Percentiles rank a stretch among this genome's conserved stretches.
Conservation (phyloP, 2,329 filamentous ascomycete genomes). For the Talaromyces pinophilus region DNA sequence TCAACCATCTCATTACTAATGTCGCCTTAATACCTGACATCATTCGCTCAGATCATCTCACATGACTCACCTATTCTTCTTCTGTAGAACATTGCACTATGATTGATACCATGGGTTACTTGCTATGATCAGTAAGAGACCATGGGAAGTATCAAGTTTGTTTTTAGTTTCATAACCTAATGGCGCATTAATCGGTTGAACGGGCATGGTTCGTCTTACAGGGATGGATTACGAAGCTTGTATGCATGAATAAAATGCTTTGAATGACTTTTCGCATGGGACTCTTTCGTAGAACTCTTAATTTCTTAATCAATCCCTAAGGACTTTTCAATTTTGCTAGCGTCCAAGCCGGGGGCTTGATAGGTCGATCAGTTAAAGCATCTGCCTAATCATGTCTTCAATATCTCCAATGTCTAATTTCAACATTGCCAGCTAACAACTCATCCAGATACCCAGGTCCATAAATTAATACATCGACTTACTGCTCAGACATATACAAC, state of each 20-base stretch:
- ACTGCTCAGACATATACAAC: background rate
- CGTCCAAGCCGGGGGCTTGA: background rate
- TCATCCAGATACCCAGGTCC: background rate
- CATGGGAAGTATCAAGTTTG: background rate
- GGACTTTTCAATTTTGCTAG: background rate
- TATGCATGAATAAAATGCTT: conserved; percentile 13
- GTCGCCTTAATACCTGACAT: background rate
- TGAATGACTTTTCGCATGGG: background rate
- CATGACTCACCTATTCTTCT: background rate
- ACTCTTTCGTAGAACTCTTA: background rate
- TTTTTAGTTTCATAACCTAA: conserved; percentile 10
- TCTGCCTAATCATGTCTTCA: background rate
- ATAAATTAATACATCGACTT: background rate
- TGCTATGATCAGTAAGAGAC: background rate
- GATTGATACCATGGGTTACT: conserved; percentile 14
- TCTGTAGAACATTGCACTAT: conserved; percentile 24
- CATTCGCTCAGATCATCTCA: background rate
- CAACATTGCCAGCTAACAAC: background rate
- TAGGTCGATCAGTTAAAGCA: background rate
- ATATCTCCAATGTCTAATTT: background rate
- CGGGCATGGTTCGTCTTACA: conserved; percentile 15
- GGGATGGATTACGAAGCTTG: conserved; percentile 19
- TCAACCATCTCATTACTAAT: conserved; percentile 24
- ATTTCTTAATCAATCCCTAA: background rate
- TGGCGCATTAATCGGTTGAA: conserved; percentile 18